A percentile compares a stretch with the other conserved stretches of the same genome.
Conservation (phyloP, 208 protist species). For the Herpetomonas samuelpessoai region DNA sequence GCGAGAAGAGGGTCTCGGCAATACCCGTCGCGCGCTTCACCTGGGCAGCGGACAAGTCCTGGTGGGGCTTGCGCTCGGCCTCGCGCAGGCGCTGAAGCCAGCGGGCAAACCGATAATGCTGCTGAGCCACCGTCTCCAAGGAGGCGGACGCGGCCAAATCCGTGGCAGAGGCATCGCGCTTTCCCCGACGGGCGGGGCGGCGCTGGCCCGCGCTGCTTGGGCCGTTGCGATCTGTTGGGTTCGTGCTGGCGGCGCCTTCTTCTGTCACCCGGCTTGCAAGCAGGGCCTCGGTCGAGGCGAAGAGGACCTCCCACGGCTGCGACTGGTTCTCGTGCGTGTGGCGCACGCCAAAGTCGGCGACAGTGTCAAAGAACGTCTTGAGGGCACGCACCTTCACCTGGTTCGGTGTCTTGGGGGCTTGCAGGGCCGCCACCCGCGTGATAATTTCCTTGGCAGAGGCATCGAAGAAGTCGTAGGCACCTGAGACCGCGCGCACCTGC, state of each 20-base stretch:
- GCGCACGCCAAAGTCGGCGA: slow-evolving; percentile 72
- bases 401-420: slow-evolving; percentile 73
- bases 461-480: slow-evolving; percentile 50
- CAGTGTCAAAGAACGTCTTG: slow-evolving; percentile 79
- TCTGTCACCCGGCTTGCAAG: slow-evolving; percentile 32
- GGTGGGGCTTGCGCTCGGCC: slow-evolving; percentile 69
- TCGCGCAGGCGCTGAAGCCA: slow-evolving; percentile 88
- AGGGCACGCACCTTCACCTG: slow-evolving; percentile 83
- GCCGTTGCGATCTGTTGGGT: neutral
- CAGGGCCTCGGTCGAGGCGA: slow-evolving; percentile 60
- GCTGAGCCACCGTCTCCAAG: slow-evolving; percentile 31
- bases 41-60: slow-evolving; percentile 86
- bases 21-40: slow-evolving; percentile 66
- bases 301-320: slow-evolving; percentile 63
- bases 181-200: slow-evolving; percentile 13
- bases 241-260: neutral
- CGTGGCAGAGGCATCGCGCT: slow-evolving; percentile 20
- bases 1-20: slow-evolving; percentile 68
- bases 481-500: slow-evolving; percentile 12
- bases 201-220: neutral
- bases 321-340: slow-evolving; percentile 72
- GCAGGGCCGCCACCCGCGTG: slow-evolving; percentile 67
- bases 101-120: slow-evolving; percentile 74
- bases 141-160: neutral
- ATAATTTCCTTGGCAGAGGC: slow-evolving; percentile 59